Base-by-base conservation (phyloP, 179 eudicot genomes). In the Silene noctiflora region DNA sequence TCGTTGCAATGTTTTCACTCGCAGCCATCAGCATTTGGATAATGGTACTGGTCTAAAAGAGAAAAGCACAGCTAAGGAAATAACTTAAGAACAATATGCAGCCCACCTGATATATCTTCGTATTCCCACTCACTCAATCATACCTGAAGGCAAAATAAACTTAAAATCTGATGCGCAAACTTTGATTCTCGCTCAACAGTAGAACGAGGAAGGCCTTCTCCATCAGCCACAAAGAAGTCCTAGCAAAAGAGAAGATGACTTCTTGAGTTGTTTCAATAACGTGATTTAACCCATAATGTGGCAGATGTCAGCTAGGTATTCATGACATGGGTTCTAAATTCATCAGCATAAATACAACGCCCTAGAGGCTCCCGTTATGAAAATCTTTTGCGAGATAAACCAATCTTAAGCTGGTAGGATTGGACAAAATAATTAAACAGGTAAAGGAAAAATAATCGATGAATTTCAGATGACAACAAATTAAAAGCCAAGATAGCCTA, bases 131-230 rank as follows among this genome's bases (percentile, higher is more conserved):
- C 31, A 35, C 7, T 53, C 61, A 31, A 51, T 4, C 63, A 46
- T 60, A 94, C 98, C 91, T 88, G 89, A 75, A 84, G 88, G 27
- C 92, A 85, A 81, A 86, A 94, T 79, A 94, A 81, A 82, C 83
- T 82, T 31, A 94, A 69, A 35, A 94, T 80, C 85, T 90, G 91
- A 83, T 86, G 88, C 76, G 88, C 86, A 86, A 89, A 82, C 82
- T 81, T 85, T n/a, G 97, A 88, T 85, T 90, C 97, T 82, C 83
- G 83, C 86, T 91, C 93, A 58, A 91, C 89, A 35, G 85, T 73
- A 61, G 97, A 91, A 78, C 97, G 95, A 55, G 97, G 97, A 83
- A 94, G 95, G 81, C 98, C 98, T 89, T 94, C 96, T 69, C 98
- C 98, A 58, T 94, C 96, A 75, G 98, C 98, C 73, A 94, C 88